Evolutionary conservation across 306 rosid genomes (phyloP).

Genomic region (Corylus avellana): DNA sequence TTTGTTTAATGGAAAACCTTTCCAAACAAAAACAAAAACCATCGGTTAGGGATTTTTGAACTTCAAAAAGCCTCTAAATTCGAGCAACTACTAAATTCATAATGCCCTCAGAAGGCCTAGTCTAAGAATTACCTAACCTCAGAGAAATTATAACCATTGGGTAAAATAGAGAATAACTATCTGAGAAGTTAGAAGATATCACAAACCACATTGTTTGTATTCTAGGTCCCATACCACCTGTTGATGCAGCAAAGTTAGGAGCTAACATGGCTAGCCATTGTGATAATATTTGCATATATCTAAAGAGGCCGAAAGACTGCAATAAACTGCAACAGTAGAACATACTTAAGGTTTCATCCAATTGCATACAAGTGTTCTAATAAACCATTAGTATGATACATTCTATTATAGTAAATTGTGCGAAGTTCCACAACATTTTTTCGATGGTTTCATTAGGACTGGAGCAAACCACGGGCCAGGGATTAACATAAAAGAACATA

Average conservation of each 20-base stretch:
- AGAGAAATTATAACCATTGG: neutral
- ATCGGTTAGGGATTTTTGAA: neutral
- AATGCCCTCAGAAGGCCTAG: neutral
- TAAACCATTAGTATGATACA: too few species aligned
- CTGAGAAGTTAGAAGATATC: neutral
- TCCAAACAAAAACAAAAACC: neutral
- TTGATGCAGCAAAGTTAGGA: neutral
- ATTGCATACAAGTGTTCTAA: too few species aligned
- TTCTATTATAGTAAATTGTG: neutral
- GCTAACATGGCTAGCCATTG: neutral
- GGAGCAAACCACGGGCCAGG: neutral
- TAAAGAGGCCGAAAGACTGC: neutral
- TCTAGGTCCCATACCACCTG: neutral
- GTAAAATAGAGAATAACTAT: neutral
- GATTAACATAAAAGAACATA: neutral
- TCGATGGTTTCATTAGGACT: neutral
- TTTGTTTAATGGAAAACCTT: neutral
- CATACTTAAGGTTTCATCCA: too few species aligned
- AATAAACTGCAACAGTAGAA: neutral
- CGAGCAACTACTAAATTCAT: neutral
- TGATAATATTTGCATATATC: neutral
- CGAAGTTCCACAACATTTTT: neutral
- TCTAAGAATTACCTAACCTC: neutral
- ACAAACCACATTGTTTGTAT: neutral
- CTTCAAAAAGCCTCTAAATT: neutral